Percentiles rank a stretch among this genome's conserved stretches.
Conservation (phyloP, 2,329 filamentous ascomycete species). For the Claviceps purpurea region DNA sequence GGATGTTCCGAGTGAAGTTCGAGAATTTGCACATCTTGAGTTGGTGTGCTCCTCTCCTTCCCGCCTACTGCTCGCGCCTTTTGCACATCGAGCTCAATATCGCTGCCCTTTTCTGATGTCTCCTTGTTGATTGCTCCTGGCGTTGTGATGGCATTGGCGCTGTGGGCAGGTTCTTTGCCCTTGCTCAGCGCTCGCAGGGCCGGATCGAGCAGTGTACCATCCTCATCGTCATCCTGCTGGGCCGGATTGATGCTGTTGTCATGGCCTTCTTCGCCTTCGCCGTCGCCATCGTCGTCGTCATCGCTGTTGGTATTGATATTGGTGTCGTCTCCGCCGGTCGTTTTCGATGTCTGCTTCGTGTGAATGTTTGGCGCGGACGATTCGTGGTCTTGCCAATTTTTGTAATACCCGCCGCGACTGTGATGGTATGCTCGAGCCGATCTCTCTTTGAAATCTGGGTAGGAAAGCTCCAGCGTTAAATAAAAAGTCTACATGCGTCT, state of each 20-base stretch:
- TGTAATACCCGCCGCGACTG: constrained; percentile 33
- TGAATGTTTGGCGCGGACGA: constrained; percentile 11
- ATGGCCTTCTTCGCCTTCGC: constrained; percentile 2
- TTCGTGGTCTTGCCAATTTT: constrained; percentile 24
- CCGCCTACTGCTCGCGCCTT: not conserved
- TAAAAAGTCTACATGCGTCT: constrained; percentile 42
- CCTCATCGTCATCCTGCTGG: constrained; percentile 1
- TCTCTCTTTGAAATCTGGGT: constrained; percentile 40
- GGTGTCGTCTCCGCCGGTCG: constrained; percentile 16
- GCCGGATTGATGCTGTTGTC: not conserved
- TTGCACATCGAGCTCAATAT: not conserved
- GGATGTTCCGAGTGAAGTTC: constrained; percentile 67
- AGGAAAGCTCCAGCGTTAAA: constrained; percentile 48
- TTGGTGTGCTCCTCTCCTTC: constrained; percentile 2
- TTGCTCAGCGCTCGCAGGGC: constrained; percentile 4
- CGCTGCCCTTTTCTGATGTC: not conserved
- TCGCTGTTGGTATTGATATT: constrained; percentile 16
- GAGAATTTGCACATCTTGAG: constrained; percentile 58
- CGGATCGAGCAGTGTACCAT: constrained; percentile 5
- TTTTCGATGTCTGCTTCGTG: constrained; percentile 17
- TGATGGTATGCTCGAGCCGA: constrained; percentile 25
- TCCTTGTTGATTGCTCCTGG: not conserved
- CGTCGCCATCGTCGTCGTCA: constrained; percentile 10
- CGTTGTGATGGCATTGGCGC: not conserved
- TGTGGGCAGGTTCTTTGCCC: constrained; percentile 7